A percentile compares a stretch with the other conserved stretches of the same genome.
phyloP scores from a whole-genome alignment of 306 rosid species.

The Castanospermum australe region DNA sequence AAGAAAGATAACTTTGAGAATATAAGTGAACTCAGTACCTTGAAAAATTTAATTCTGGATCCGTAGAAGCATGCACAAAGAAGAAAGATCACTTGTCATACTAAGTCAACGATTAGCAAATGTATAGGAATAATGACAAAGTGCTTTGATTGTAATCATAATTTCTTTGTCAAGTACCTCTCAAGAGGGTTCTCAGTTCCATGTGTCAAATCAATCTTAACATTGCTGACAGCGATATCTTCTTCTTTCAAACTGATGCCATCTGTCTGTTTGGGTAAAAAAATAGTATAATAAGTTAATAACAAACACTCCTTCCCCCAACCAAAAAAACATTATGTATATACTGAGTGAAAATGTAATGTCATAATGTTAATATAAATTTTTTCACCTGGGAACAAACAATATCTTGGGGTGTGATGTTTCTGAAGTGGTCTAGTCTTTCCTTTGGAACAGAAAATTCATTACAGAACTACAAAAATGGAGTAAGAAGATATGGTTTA shows the following conservation, averaged over 20 bases:
- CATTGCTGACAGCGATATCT: conserved; percentile 65
- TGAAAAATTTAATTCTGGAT: conserved; percentile 75
- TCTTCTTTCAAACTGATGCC: conserved; percentile 67
- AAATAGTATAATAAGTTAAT: too few relatives aligned
- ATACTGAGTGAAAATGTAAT: not conserved
- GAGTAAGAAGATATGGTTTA: not conserved
- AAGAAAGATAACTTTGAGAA: not conserved
- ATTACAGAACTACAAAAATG: conserved; percentile 72
- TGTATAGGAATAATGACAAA: not conserved
- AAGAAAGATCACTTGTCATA: conserved; percentile 27
- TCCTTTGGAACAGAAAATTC: conserved; percentile 91
- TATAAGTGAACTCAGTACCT: conserved; percentile 47
- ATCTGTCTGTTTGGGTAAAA: conserved; percentile 40
- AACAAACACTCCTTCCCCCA: too few relatives aligned
- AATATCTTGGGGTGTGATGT: conserved; percentile 75
- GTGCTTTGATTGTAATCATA: not conserved
- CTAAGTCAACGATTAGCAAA: not conserved
- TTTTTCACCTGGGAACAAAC: conserved; percentile 79
- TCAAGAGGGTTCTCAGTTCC: conserved; percentile 79
- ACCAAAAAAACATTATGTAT: not conserved
- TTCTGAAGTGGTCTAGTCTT: conserved; percentile 55
- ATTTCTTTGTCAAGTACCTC: conserved; percentile 48
- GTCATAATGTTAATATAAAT: not conserved
- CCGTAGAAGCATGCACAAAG: conserved; percentile 46
- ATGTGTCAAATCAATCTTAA: conserved; percentile 81